Evolutionary conservation across 2,329 filamentous ascomycete species (phyloP), one percentile per base, ranked within the genome.

Genomic region (Exophiala phaeomuriformis): DNA sequence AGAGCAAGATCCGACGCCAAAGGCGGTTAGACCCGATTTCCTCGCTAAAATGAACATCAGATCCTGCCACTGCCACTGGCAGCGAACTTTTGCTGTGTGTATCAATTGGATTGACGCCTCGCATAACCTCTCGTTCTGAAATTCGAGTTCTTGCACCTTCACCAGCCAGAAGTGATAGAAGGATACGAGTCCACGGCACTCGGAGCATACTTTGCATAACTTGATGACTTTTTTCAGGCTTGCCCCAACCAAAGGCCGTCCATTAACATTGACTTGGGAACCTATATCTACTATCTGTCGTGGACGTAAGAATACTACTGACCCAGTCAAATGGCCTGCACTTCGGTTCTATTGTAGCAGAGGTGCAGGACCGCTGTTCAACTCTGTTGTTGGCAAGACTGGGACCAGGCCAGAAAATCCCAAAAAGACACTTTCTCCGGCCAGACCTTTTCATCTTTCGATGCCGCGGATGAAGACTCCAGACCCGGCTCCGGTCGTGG

Each of bases 381-480:
- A 33, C 9, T 12, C 29, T 32, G 47, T 9, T 29, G 3, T 32
- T 27, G 7, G 19, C 6, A n/a, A 28, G 33, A 33, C 6, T 3
- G 19, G 32, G 9, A 8, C 46, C 2, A 27, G 46, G 12, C 19
- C 46, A 12, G 2, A 8, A 9, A 30, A 28, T 10, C 40, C 9
- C 35, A 10, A 28, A 5, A 12, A 28, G 4, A 31, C 8, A 28
- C 44, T 32, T 3, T 4, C 19, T 45, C 48, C 28, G 27, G 27
- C 29, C 33, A 28, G 36, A 39, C 27, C 12, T 31, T 42, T 39
- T 19, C 30, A 10, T 28, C 32, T 9, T 37, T 45, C 42, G 32
- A 43, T 27, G 4, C n/a, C 49, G 3, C 33, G 39, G 5, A 52
- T 57, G 51, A 52, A 57, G 27, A 19, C 28, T n/a, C 35, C 45